phyloP scores from a whole-genome alignment of 306 rosid species.

The Castanospermum australe region DNA sequence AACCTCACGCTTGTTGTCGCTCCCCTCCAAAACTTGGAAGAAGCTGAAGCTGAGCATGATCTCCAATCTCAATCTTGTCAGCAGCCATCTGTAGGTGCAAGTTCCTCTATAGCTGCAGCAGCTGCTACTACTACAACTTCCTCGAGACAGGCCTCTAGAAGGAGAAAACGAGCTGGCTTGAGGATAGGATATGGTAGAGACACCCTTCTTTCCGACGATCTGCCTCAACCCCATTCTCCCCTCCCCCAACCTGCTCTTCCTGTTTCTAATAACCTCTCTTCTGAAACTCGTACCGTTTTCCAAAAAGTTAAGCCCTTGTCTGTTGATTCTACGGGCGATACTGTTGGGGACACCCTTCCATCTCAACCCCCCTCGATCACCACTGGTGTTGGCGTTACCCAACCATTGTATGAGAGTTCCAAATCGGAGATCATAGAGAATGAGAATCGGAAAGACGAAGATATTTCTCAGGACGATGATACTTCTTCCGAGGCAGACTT shows the following conservation, averaged over 20 bases:
- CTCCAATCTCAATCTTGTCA: conserved; percentile 21
- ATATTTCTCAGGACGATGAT: neutral
- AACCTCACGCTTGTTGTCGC: conserved; percentile 62
- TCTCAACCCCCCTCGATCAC: neutral
- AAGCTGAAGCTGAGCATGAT: conserved; percentile 5
- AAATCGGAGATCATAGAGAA: neutral
- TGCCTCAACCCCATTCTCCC: neutral
- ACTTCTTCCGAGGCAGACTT: conserved; percentile 40
- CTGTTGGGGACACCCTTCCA: neutral
- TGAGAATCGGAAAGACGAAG: neutral
- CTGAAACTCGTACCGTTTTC: neutral
- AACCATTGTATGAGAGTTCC: conserved; percentile 14
- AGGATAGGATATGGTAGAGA: conserved; percentile 75
- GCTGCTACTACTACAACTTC: neutral
- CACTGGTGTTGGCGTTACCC: neutral
- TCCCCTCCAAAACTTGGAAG: conserved; percentile 35
- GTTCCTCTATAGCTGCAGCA: neutral
- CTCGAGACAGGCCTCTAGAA: conserved; percentile 46
- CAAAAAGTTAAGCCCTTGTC: neutral
- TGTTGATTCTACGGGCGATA: neutral
- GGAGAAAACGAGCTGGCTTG: conserved; percentile 67
- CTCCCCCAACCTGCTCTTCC: neutral
- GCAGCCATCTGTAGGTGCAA: neutral
- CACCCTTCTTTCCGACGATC: conserved; percentile 15
- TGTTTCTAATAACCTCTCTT: neutral